A percentile compares a stretch with the other conserved stretches of the same genome.
These are phyloP conservation scores for Neoarthrinium moseri DNA, from an alignment of 2,329 filamentous ascomycete species.

Conservation along the genomic window DNA sequence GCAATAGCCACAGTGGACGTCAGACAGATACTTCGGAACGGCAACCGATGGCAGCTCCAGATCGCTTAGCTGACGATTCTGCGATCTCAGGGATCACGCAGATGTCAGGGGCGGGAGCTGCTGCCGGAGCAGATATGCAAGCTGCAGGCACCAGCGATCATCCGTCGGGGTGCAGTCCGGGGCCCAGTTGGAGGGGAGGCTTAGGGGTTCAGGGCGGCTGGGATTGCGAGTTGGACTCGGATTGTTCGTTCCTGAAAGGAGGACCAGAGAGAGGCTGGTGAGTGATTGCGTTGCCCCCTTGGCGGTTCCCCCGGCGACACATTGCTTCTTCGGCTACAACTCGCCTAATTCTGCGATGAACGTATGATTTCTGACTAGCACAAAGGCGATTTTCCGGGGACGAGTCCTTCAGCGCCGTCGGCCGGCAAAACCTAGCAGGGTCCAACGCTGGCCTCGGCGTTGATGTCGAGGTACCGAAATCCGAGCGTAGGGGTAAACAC, in stretches of 20 bases:
- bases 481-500: constrained; percentile 1
- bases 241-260: constrained; percentile 76
- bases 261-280: constrained; percentile 90
- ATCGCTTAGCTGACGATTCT: not conserved
- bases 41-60: too few relatives aligned
- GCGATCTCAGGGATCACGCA: constrained; percentile 8
- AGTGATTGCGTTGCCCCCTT: too few relatives aligned
- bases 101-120: constrained; percentile 28
- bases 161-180: constrained; percentile 27
- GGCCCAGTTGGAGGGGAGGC: constrained; percentile 50
- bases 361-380: constrained; percentile 15
- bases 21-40: too few relatives aligned
- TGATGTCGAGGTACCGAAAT: constrained; percentile 21
- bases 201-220: constrained; percentile 73
- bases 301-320: not conserved
- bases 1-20: too few relatives aligned
- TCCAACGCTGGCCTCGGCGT: constrained; percentile 28
- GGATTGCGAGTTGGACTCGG: constrained; percentile 77
- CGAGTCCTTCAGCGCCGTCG: constrained; percentile 33
- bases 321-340: not conserved
- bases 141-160: constrained; percentile 19
- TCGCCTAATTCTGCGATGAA: constrained; percentile 5
- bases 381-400: constrained; percentile 39
- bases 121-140: constrained; percentile 14
- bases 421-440: constrained; percentile 20